These are phyloP conservation scores for Triticum dicoccoides DNA, from an alignment of 176 grass and related monocot genomes.

Conservation along the genomic window DNA sequence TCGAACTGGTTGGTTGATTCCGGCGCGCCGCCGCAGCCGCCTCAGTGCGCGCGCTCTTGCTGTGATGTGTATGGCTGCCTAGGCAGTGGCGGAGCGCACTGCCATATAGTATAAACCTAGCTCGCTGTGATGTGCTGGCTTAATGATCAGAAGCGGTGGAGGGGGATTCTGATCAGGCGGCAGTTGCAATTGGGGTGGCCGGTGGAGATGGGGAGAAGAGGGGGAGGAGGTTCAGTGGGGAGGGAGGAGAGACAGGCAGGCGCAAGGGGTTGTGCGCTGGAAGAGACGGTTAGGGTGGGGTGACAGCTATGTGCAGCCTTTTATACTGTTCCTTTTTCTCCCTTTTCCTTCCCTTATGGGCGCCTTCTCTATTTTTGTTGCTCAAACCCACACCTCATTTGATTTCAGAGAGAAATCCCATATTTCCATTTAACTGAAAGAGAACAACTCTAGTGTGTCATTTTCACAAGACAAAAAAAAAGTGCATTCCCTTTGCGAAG, in stretches of 20 bases:
- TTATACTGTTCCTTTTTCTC: not conserved
- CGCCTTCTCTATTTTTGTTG: not conserved
- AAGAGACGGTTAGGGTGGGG: conserved; percentile 38
- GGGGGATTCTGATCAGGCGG: conserved; percentile 25
- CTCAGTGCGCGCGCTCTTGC: not conserved
- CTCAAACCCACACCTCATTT: not conserved
- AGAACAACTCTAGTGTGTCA: not conserved
- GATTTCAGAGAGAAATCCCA: not conserved
- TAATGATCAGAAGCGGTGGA: conserved; percentile 32
- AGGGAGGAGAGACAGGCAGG: conserved; percentile 13
- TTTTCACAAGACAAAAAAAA: not conserved
- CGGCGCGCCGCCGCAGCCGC: conserved; percentile 8
- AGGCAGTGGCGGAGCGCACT: not conserved
- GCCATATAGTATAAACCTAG: not conserved
- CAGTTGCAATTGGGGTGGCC: not conserved
- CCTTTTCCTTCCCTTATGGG: not conserved
- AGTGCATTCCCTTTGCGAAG: not conserved
- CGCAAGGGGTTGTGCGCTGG: conserved; percentile 39
- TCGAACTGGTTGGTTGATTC: not conserved
- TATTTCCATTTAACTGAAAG: not conserved
- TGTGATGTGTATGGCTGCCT: not conserved
- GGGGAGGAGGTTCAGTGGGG: not conserved
- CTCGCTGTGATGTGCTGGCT: conserved; percentile 20
- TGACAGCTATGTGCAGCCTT: conserved; percentile 36
- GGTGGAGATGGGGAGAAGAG: not conserved